Percentiles rank a stretch among this genome's conserved stretches.
These are phyloP conservation scores for Phytomonas sp. DNA, from an alignment of 208 protist species.

Conservation along the genomic window DNA sequence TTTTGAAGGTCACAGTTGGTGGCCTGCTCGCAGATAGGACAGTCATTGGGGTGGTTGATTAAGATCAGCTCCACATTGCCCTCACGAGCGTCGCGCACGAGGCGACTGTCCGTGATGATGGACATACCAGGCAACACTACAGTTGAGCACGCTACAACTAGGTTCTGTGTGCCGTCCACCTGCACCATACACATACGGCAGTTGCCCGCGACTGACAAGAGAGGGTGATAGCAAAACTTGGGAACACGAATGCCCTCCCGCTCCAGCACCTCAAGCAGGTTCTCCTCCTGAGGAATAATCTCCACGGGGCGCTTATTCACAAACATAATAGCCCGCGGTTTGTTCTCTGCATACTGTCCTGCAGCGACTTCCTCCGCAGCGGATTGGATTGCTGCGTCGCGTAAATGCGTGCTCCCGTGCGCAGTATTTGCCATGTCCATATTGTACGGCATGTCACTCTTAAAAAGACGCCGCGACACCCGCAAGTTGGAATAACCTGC, in stretches of 20 bases:
- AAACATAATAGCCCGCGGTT: slow-evolving; percentile 88
- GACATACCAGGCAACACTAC: slow-evolving; percentile 93
- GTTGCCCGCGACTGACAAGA: slow-evolving; percentile 94
- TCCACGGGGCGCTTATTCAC: slow-evolving; percentile 86
- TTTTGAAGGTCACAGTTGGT: slow-evolving; percentile 96
- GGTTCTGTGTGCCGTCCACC: slow-evolving; percentile 92
- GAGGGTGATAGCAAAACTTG: slow-evolving; percentile 90
- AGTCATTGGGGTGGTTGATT: slow-evolving; percentile 96
- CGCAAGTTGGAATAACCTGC: slow-evolving; percentile 6
- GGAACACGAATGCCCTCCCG: slow-evolving; percentile 86
- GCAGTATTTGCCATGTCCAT: slow-evolving; percentile 40
- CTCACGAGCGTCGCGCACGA: slow-evolving; percentile 93
- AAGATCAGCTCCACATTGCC: slow-evolving; percentile 96
- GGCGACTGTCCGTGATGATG: slow-evolving; percentile 92
- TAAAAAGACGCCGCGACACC: slow-evolving; percentile 39
- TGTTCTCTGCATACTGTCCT: slow-evolving; percentile 81
- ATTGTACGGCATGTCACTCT: slow-evolving; percentile 67
- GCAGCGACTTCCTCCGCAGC: slow-evolving; percentile 62
- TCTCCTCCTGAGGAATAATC: slow-evolving; percentile 89
- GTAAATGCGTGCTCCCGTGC: slow-evolving; percentile 57
- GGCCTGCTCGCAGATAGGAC: slow-evolving; percentile 96
- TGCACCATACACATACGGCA: slow-evolving; percentile 98
- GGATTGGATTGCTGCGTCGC: slow-evolving; percentile 26
- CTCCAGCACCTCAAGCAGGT: slow-evolving; percentile 85
- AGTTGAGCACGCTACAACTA: slow-evolving; percentile 94